Base-by-base conservation (phyloP, 129 eudicot species). In the Helianthus annuus region DNA sequence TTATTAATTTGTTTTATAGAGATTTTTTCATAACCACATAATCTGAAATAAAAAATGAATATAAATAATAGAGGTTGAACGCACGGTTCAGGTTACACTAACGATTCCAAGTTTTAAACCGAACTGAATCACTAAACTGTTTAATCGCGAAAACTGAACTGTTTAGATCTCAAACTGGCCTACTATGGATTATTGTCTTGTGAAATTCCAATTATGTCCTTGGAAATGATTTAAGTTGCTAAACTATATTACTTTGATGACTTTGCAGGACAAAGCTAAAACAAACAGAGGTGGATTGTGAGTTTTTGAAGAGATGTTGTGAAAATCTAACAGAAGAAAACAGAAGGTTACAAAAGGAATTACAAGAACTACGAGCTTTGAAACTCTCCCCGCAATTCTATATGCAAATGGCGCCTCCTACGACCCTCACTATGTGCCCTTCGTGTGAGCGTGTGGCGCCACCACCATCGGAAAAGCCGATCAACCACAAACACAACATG, bases 321-420 rank as follows among this genome's bases (percentile, higher is more conserved):
- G 98, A 93, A 74, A 88, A 88, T 66, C 73, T 93, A 58, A 89
- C 98, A 0, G 98, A 93, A 24, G 96, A 93, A 49, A 93, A 93
- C 78, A 75, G 98, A 76, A 79, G 98, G 82, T 66, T 93, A 27
- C 96, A 89, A 39, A 93, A 93, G 76, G 98, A 93, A 63, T 92
- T 93, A 24, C 95, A 89, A 66, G 98, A 93, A 70, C 70, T 93
- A 51, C 42, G 98, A 42, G 92, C 98, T 10, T 82, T 93, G 22
- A 93, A 89, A 62, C 65, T 93, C 16, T 89, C 98, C 11, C 98
- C 98, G 3, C 98, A 93, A 70, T 85, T 93, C 75, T 93, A 93
- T 80, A 93, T 93, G 98, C 96, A 89, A 64, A 89, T 93, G 98
- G 81, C 92, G 36, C 96, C 98, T 22, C 98, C 98, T 1, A 89